Percentiles rank a stretch among this genome's conserved stretches.
Conservation (phyloP, 2,329 filamentous ascomycete genomes). For the Ascochyta koolunga region DNA sequence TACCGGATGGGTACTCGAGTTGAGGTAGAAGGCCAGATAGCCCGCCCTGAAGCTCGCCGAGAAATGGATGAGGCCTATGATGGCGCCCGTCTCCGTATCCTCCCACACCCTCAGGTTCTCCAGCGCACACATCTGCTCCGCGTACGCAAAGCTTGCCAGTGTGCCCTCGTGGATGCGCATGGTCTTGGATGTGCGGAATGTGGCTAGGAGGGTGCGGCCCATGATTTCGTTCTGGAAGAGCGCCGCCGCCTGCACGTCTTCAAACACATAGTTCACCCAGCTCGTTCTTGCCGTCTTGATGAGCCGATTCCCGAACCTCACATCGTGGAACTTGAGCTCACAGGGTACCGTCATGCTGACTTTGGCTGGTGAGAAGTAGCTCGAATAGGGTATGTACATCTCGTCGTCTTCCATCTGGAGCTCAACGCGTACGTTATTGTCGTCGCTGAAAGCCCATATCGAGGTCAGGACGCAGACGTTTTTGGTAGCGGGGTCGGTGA, state of each 20-base stretch:
- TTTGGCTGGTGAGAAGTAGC: constrained; percentile 54
- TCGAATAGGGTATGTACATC: constrained; percentile 53
- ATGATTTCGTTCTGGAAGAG: constrained; percentile 56
- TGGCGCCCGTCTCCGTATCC: constrained; percentile 50
- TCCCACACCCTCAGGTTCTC: constrained; percentile 56
- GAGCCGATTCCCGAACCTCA: constrained; percentile 42
- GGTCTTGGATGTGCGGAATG: constrained; percentile 52
- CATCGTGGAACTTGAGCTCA: constrained; percentile 49
- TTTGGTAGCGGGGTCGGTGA: constrained; percentile 43
- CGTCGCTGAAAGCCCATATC: constrained; percentile 54
- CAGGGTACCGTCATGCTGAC: constrained; percentile 49
- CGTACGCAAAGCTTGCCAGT: constrained; percentile 50
- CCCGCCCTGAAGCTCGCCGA: constrained; percentile 52
- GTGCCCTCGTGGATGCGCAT: constrained; percentile 54
- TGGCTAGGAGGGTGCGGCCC: constrained; percentile 51
- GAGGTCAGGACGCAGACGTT: constrained; percentile 49
- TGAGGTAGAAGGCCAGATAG: constrained; percentile 55
- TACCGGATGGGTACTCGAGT: constrained; percentile 46
- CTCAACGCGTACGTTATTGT: constrained; percentile 51
- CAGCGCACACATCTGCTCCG: constrained; percentile 57
- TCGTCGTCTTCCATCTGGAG: constrained; percentile 50
- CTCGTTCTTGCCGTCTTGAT: constrained; percentile 47
- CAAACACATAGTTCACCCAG: constrained; percentile 56
- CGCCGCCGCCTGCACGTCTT: constrained; percentile 38
- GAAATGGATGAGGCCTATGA: constrained; percentile 54